Base-by-base conservation (phyloP, 345 rosid genomes). In the Linum lewisii region DNA sequence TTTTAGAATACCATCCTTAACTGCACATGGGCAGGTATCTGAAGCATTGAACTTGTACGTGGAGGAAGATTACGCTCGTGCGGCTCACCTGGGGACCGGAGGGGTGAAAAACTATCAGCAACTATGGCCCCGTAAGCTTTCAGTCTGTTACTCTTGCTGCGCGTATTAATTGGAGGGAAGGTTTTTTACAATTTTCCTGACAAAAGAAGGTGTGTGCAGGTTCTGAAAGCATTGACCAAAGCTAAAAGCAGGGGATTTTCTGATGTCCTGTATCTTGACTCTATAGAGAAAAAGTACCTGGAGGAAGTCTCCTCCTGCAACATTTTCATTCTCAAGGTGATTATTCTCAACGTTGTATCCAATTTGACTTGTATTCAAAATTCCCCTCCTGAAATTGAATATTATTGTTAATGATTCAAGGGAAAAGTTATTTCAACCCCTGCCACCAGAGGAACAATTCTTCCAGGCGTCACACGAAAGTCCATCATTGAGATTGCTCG, bases 381-480 rank as follows among this genome's bases (percentile, higher is more conserved):
- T 19, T n/a, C 11, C 50, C 9, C 7, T 16, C 13, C 44, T 6
- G 23, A 61, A 24, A 36, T 53, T 29, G 18, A 42, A 6, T 1
- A 2, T 1, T 5, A 34, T 11, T 42, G 47, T 42, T 22, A 19
- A 49, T n/a, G 5, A 4, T 59, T 64, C 7, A 66, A 91, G 96
- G 95, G 78, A 21, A 73, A 79, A 59, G 62, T 72, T n/a, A 71
- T 88, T 56, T 83, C 87, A 25, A 88, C 96, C 47, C 98, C 96
- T 37, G 77, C 81, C 21, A 53, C 90, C 2, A 73, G 26, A n/a
- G 95, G 98, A 20, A 88, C 92, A 2, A 81, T 88, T 64, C 95
- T 91, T 11, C 57, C 57, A 61, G 98, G 98, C 16, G 64, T 88
- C 57, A 91, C 96, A 15, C 78, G 98, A 23, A 80, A 73, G 66